Percentiles rank a stretch among this genome's conserved stretches.
Evolutionary conservation across 164 flowering plant genomes (phyloP).

Genomic region (Cinnamomum micranthum): DNA sequence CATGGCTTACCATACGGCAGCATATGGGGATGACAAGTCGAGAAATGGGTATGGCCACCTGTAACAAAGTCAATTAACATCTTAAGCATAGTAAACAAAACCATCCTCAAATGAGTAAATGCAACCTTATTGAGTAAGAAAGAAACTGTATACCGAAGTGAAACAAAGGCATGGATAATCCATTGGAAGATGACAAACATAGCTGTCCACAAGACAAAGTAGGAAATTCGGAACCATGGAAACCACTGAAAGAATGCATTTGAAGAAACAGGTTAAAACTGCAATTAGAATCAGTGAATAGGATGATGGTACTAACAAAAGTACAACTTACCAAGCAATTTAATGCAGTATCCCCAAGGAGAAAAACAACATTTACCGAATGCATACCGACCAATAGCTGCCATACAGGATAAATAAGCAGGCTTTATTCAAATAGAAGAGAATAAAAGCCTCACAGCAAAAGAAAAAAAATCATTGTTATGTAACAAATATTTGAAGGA

Average conservation of each 20-base stretch:
- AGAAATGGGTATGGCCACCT: slow-evolving; percentile 74
- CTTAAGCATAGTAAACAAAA: neutral
- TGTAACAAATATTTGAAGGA: neutral
- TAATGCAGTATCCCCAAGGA: slow-evolving; percentile 68
- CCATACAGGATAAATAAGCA: slow-evolving; percentile 5
- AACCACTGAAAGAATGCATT: slow-evolving; percentile 44
- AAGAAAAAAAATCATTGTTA: neutral
- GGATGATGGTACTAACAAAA: neutral
- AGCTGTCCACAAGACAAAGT: slow-evolving; percentile 73
- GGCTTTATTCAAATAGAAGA: neutral
- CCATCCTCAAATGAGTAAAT: neutral
- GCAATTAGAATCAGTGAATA: neutral
- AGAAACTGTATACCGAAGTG: slow-evolving; percentile 38
- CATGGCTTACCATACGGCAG: slow-evolving; percentile 52
- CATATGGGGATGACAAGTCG: slow-evolving; percentile 52
- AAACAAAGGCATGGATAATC: slow-evolving; percentile 70
- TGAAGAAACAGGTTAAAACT: neutral
- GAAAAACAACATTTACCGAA: slow-evolving; percentile 70
- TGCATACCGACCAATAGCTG: slow-evolving; percentile 83
- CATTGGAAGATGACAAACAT: slow-evolving; percentile 76
- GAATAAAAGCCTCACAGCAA: neutral
- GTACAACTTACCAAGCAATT: slow-evolving; percentile 62
- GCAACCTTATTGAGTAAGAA: neutral
- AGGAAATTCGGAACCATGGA: slow-evolving; percentile 83
- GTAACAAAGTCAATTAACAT: slow-evolving; percentile 1